Evolutionary conservation across 441 rosid genomes (phyloP), one percentile per base, ranked within the genome.

Genomic region (Raphanus hybrid): DNA sequence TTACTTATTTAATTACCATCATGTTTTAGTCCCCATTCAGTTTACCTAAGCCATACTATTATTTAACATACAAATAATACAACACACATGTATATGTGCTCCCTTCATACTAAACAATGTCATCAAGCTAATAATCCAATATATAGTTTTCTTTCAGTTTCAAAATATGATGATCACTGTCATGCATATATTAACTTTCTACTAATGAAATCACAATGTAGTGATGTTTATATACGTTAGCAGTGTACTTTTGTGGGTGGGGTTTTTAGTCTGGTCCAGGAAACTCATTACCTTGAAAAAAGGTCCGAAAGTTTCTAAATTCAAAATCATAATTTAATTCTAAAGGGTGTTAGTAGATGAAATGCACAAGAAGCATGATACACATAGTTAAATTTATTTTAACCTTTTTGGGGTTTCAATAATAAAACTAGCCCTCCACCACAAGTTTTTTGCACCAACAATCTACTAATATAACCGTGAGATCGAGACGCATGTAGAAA

Each of bases 321-420:
- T 59, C 37, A 20, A 60, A 45, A 60, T 8, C 10, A 16, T 20
- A 62, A 32, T 18, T 18, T 14, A 3, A 74, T 15, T 12, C 4
- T 6, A 57, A 27, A 43, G 35, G 34, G 29, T 66, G 32, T 12
- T 64, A 77, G 76, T 71, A 71, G 76, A 65, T 71, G 60, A 70
- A 71, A 57, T 45, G 76, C 45, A 77, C 67, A 65, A n/a, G 16
- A 77, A 71, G 63, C 81, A 71, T 65, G 67, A 57, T 43, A 27
- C 32, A 57, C 14, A 39, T 26, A 12, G 8, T 70, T 26, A 39
- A 20, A 11, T 12, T 58, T 7, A 11, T 7, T 58, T 41, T 60
- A 27, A 27, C 32, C 1, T 48, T 18, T 12, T 16, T 11, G 34
- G 16, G 41, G 3, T 34, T 34, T 57, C 14, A 14, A 26, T 37